Evolutionary conservation across 2,329 filamentous ascomycete genomes (phyloP).

Genomic region (Pseudogymnoascus sp.): DNA sequence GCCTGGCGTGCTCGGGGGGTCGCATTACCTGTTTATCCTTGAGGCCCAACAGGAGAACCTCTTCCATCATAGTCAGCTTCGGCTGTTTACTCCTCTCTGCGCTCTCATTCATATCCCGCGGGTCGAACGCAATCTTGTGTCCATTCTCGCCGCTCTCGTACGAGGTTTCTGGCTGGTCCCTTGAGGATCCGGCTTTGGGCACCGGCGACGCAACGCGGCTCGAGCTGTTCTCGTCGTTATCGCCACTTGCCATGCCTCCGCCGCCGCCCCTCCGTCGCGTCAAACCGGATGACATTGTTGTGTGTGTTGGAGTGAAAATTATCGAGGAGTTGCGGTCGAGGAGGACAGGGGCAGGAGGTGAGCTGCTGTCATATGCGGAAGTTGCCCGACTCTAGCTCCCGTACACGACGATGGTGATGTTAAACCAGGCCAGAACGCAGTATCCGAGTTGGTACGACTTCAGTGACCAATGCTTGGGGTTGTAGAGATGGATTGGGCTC

Average conservation of each 20-base stretch:
- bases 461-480: conserved; percentile 3
- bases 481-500: conserved; percentile 3
- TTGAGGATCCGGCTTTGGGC: conserved; percentile 51
- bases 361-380: conserved; percentile 4
- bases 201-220: conserved; percentile 59
- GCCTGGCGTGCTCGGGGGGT: conserved; percentile 8
- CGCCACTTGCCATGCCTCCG: conserved; percentile 44
- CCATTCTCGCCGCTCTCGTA: conserved; percentile 92
- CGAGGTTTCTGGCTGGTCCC: conserved; percentile 64
- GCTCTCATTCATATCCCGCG: conserved; percentile 93
- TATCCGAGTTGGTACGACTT: neutral
- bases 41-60: conserved; percentile 85
- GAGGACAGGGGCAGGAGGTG: conserved; percentile 2
- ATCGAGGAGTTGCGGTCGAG: conserved; percentile 6
- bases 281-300: conserved; percentile 43
- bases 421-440: neutral
- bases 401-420: neutral
- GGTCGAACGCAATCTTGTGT: conserved; percentile 97
- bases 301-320: conserved; percentile 9
- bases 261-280: conserved; percentile 59
- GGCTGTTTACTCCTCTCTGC: conserved; percentile 95
- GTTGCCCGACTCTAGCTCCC: conserved; percentile 4
- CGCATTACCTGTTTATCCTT: conserved; percentile 92
- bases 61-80: conserved; percentile 97
- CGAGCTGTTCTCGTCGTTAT: conserved; percentile 53